Conservation (phyloP, 108 stramenopile genomes). For the Skeletonema potamos region DNA sequence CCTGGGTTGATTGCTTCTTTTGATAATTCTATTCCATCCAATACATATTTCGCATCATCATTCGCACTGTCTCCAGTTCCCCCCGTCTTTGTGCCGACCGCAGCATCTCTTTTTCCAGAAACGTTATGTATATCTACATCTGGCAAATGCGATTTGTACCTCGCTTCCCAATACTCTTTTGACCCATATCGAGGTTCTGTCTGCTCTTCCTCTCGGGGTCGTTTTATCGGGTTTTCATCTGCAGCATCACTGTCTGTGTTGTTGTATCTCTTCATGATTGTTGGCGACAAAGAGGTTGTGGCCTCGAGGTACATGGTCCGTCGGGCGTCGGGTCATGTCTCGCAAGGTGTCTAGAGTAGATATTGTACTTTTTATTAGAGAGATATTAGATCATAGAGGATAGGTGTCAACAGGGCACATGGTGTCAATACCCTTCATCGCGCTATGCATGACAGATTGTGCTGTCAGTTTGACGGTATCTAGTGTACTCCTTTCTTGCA, state of each 20-base stretch:
- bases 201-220: slow-evolving; percentile 8
- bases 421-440: too few species aligned
- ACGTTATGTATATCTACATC: neutral
- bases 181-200: slow-evolving; percentile 61
- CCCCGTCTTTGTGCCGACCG: neutral
- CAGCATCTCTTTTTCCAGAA: neutral
- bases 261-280: neutral
- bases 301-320: too few species aligned
- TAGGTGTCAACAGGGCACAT: too few species aligned
- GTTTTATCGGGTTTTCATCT: neutral
- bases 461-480: too few species aligned
- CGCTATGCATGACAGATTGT: too few species aligned
- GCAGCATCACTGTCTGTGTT: neutral
- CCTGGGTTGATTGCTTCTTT: slow-evolving; percentile 53
- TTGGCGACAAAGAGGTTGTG: too few species aligned
- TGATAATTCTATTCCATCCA: slow-evolving; percentile 26
- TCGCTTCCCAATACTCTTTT: slow-evolving; percentile 76
- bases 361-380: too few species aligned
- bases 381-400: too few species aligned
- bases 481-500: too few species aligned
- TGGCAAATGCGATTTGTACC: slow-evolving; percentile 47
- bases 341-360: too few species aligned
- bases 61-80: neutral
- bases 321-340: too few species aligned
- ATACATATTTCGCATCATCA: slow-evolving; percentile 3